These are phyloP conservation scores for Hevea brasiliensis DNA, from an alignment of 345 rosid genomes.

Conservation along the genomic window DNA sequence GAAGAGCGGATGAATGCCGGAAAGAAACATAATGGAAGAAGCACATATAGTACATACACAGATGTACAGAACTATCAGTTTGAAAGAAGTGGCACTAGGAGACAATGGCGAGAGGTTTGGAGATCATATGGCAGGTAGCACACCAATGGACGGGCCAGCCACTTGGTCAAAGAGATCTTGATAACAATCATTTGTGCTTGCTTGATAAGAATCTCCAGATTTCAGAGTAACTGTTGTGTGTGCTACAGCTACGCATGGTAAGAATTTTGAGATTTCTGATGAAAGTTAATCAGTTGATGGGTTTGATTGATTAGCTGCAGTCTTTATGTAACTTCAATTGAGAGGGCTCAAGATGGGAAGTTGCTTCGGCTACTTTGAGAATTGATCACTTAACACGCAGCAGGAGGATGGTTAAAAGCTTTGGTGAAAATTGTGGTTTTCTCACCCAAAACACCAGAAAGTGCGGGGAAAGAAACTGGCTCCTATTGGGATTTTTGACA, in stretches of 20 bases:
- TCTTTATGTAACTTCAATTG: background rate
- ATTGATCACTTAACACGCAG: background rate
- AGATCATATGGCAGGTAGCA: slow-evolving; percentile 22
- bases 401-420: background rate
- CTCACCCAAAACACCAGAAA: background rate
- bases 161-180: background rate
- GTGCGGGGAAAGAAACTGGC: background rate
- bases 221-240: background rate
- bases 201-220: background rate
- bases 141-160: background rate
- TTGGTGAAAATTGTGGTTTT: background rate
- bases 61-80: slow-evolving; percentile 52
- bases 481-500: slow-evolving; percentile 1
- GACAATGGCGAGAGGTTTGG: slow-evolving; percentile 28
- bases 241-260: no score
- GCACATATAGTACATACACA: slow-evolving; percentile 44
- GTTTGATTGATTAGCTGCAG: background rate
- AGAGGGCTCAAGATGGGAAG: background rate
- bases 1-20: slow-evolving; percentile 66
- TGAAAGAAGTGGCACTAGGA: slow-evolving; percentile 37
- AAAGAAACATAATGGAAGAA: slow-evolving; percentile 59
- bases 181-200: background rate
- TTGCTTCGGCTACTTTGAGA: background rate
- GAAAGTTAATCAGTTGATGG: background rate
- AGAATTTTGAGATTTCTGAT: background rate